phyloP scores from a whole-genome alignment of 2,329 filamentous ascomycete species.

The Seiridium cupressi region DNA sequence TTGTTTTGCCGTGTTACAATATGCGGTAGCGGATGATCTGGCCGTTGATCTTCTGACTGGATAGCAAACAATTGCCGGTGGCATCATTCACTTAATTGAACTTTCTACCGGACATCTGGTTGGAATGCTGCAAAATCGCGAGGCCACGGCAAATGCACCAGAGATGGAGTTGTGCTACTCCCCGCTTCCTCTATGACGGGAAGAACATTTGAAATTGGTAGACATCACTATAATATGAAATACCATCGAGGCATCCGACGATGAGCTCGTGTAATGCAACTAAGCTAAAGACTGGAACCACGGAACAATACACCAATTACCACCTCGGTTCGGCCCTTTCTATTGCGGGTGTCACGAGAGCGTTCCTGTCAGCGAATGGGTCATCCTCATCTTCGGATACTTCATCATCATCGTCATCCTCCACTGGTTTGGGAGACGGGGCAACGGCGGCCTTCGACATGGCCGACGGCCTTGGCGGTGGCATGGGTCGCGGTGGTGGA shows the following conservation, averaged over 20 bases:
- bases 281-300: too few species aligned
- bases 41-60: neutral
- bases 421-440: conserved; percentile 39
- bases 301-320: conserved; percentile 13
- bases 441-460: conserved; percentile 46
- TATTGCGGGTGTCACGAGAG: conserved; percentile 42
- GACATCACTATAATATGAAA: too few species aligned
- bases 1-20: neutral
- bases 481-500: conserved; percentile 36
- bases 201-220: too few species aligned
- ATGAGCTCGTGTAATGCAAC: too few species aligned
- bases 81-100: too few species aligned
- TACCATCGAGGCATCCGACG: too few species aligned
- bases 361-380: conserved; percentile 83
- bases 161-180: too few species aligned
- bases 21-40: neutral
- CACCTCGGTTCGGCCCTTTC: conserved; percentile 37
- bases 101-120: too few species aligned
- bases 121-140: too few species aligned
- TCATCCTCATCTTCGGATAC: conserved; percentile 71
- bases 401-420: conserved; percentile 50
- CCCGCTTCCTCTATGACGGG: too few species aligned
- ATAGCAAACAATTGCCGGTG: neutral
- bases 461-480: conserved; percentile 46
- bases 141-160: too few species aligned